Evolutionary conservation across 345 rosid genomes (phyloP).

Genomic region (Pistacia integerrima): DNA sequence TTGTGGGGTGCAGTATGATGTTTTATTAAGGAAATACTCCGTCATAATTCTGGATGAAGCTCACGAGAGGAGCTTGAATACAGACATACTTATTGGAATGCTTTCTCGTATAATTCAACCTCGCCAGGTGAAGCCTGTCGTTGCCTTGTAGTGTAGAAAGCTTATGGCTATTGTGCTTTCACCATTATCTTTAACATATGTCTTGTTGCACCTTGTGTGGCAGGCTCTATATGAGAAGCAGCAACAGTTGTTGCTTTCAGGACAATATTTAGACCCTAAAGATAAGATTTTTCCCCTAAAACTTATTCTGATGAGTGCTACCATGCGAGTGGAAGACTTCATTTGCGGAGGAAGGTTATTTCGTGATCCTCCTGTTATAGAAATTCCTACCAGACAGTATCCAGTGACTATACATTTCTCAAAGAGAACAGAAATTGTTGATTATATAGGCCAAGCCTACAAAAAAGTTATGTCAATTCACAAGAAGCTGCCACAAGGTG

Average conservation of each 20-base stretch:
- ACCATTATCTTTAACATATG: constrained; percentile 12
- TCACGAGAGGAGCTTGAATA: constrained; percentile 94
- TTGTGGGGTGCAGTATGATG: constrained; percentile 65
- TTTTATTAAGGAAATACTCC: constrained; percentile 76
- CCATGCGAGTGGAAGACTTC: constrained; percentile 82
- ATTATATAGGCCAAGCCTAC: constrained; percentile 86
- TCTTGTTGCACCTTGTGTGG: constrained; percentile 19
- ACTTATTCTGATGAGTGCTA: constrained; percentile 93
- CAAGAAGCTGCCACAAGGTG: constrained; percentile 84
- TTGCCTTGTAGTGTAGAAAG: neutral
- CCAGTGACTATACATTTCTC: constrained; percentile 80
- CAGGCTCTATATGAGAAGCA: constrained; percentile 68
- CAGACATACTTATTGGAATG: constrained; percentile 95
- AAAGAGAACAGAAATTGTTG: constrained; percentile 78
- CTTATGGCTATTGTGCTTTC: constrained; percentile 16
- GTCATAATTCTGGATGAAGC: constrained; percentile 90
- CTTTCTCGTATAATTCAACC: constrained; percentile 68
- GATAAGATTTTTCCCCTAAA: constrained; percentile 65
- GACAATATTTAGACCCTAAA: constrained; percentile 50
- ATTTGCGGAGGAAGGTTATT: constrained; percentile 68
- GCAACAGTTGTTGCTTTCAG: constrained; percentile 52
- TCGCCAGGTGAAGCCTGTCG: constrained; percentile 60
- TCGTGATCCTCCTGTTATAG: constrained; percentile 67
- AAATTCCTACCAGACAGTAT: constrained; percentile 84
- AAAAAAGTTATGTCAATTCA: constrained; percentile 87